Base-by-base conservation (phyloP, 2,329 filamentous ascomycete genomes). In the Penicillium sp. region DNA sequence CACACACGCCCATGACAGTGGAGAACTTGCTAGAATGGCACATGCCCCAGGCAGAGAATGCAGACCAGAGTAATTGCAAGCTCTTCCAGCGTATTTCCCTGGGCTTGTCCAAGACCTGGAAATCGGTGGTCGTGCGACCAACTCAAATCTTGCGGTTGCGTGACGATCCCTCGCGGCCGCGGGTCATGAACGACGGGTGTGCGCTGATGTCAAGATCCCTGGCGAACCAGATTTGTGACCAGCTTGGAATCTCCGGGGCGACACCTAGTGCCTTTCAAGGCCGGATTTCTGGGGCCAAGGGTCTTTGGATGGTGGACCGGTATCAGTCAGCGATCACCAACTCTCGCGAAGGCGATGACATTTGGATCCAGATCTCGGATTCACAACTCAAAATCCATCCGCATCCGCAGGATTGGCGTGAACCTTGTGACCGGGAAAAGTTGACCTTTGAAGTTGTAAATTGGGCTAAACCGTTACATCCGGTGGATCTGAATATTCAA, bases 211-310 rank as follows among this genome's bases (percentile, higher is more conserved):
- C 79, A 0, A 64, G 71, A 9, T 64, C 64, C 2, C 69, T 77
- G 2, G 76, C 75, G 4, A 57, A 59, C 21, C 48, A 56, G 7
- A 71, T 81, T 7, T 74, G 72, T 49, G 61, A 69, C 18, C 44
- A 41, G 0, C 60, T 73, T 3, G 70, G 69, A 0, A 61, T 74
- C 7, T 49, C 59, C 1, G 58, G 58, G 2, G 57, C 59, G 4
- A 60, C 73, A 0, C 78, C 77, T 0, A 74, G 74, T 38, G 70
- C 64, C 2, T 76, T 79, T 17, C 80, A 83, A 59, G 78, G 67
- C 7, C 68, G 80, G 4, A 78, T 82, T 40, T 72, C 69, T 13
- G 78, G 79, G 1, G 76, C 77, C 0, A 83, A 83, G 58, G 80
- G 80, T 1, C 51, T 83, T 4, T 82, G 79, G 79, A 75, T 78